These are phyloP conservation scores for Stagonosporopsis vannaccii DNA, from an alignment of 2,329 filamentous ascomycete genomes.

Conservation along the genomic window DNA sequence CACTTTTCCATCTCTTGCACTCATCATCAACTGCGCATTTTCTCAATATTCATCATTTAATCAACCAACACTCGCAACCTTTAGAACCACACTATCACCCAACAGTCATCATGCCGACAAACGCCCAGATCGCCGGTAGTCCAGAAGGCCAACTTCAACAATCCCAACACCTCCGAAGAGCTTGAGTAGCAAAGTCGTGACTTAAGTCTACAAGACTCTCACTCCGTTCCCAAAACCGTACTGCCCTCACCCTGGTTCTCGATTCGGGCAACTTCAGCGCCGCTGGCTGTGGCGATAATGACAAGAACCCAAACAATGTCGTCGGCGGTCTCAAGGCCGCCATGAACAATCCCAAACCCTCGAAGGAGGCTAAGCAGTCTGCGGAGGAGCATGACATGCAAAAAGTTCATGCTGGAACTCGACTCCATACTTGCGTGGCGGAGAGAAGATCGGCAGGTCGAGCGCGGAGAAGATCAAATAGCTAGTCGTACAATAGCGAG, in stretches of 20 bases:
- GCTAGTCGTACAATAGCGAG: slow-evolving; percentile 1
- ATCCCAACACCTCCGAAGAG: slow-evolving; percentile 63
- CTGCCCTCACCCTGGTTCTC: slow-evolving; percentile 6
- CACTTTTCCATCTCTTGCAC: background rate
- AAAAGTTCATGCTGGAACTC: slow-evolving; percentile 4
- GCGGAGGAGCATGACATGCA: slow-evolving; percentile 57
- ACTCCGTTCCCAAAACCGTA: background rate
- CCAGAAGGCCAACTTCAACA: slow-evolving; percentile 57
- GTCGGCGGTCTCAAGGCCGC: slow-evolving; percentile 48
- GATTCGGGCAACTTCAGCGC: slow-evolving; percentile 29
- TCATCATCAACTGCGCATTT: slow-evolving; percentile 1
- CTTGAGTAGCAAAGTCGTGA: slow-evolving; percentile 68
- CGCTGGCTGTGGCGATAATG: slow-evolving; percentile 23
- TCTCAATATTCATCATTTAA: background rate
- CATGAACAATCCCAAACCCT: slow-evolving; percentile 64
- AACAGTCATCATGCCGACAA: slow-evolving; percentile 58
- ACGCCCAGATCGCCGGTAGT: slow-evolving; percentile 57
- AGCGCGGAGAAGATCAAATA: background rate
- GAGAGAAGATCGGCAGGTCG: background rate
- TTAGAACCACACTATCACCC: slow-evolving; percentile 3
- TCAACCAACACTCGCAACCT: background rate
- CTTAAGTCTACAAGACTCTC: slow-evolving; percentile 50
- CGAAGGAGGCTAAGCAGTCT: slow-evolving; percentile 63
- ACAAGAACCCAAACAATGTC: slow-evolving; percentile 65
- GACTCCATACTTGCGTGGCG: background rate